Conservation (phyloP, 768 basidiomycete species). For the Albatrellus ellisii region DNA sequence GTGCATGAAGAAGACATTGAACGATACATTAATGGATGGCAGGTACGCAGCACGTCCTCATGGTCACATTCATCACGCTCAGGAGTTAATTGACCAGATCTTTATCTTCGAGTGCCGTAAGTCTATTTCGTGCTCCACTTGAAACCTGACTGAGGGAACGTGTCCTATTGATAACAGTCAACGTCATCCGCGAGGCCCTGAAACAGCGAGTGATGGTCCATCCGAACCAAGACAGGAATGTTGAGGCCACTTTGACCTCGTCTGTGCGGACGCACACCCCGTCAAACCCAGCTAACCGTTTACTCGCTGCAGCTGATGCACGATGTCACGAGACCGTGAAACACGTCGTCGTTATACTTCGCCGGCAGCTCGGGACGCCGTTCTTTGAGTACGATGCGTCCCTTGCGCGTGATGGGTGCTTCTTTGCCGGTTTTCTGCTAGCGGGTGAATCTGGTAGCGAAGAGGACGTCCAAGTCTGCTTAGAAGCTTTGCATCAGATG, state of each 20-base stretch:
- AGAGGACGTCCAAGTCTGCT: constrained; percentile 43
- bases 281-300: constrained; percentile 21
- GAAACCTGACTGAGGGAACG: neutral
- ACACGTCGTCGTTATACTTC: constrained; percentile 34
- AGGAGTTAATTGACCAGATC: constrained; percentile 31
- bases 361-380: constrained; percentile 31
- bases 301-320: constrained; percentile 29
- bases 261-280: constrained; percentile 14
- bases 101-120: constrained; percentile 85
- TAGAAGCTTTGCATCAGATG: constrained; percentile 69
- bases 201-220: constrained; percentile 38
- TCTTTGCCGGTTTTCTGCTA: constrained; percentile 71
- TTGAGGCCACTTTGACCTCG: constrained; percentile 11
- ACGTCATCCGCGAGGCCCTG: constrained; percentile 76
- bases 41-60: constrained; percentile 33
- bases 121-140: constrained; percentile 17
- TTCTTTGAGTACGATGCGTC: constrained; percentile 83
- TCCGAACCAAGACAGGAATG: constrained; percentile 9
- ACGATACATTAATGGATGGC: constrained; percentile 76
- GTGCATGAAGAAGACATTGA: constrained; percentile 40
- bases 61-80: too few relatives aligned
- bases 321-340: constrained; percentile 33
- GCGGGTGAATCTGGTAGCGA: constrained; percentile 39
- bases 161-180: constrained; percentile 32
- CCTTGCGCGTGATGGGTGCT: constrained; percentile 80